phyloP scores from a whole-genome alignment of 192 early-diverging fungal genomes.

The Backusella mclennaniae region DNA sequence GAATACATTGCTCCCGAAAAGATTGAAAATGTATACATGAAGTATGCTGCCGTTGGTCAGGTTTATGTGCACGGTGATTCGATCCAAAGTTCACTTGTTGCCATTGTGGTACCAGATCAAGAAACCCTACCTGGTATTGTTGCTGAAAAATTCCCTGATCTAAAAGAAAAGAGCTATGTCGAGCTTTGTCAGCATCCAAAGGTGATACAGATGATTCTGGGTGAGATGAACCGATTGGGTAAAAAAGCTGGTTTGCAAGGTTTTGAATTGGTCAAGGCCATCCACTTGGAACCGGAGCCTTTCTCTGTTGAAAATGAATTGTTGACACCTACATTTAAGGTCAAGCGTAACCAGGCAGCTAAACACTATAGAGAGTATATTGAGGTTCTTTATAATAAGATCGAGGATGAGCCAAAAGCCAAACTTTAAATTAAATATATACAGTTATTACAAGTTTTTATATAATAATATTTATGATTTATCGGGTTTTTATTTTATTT shows the following conservation, averaged over 20 bases:
- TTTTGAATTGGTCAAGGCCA: slow-evolving; percentile 77
- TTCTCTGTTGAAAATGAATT: slow-evolving; percentile 83
- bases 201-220: slow-evolving; percentile 50
- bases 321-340: slow-evolving; percentile 77
- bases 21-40: slow-evolving; percentile 66
- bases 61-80: slow-evolving; percentile 57
- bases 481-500: neutral
- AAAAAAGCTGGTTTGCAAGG: slow-evolving; percentile 44
- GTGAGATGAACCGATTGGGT: slow-evolving; percentile 54
- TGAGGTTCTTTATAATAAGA: slow-evolving; percentile 12
- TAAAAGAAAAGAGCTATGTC: slow-evolving; percentile 36
- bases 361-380: slow-evolving; percentile 8
- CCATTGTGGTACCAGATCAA: slow-evolving; percentile 52
- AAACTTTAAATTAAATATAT: neutral
- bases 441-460: neutral
- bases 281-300: slow-evolving; percentile 67
- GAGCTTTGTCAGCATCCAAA: slow-evolving; percentile 48
- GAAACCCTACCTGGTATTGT: slow-evolving; percentile 47
- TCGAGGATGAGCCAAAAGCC: neutral
- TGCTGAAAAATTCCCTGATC: slow-evolving; percentile 28
- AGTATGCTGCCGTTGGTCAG: slow-evolving; percentile 45
- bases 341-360: slow-evolving; percentile 19
- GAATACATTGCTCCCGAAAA: slow-evolving; percentile 87
- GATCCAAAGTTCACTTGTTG: slow-evolving; percentile 46
- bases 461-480: neutral